A percentile compares a stretch with the other conserved stretches of the same genome.
Conservation (phyloP, 768 basidiomycete genomes). For the Boletus rubescentipes region DNA sequence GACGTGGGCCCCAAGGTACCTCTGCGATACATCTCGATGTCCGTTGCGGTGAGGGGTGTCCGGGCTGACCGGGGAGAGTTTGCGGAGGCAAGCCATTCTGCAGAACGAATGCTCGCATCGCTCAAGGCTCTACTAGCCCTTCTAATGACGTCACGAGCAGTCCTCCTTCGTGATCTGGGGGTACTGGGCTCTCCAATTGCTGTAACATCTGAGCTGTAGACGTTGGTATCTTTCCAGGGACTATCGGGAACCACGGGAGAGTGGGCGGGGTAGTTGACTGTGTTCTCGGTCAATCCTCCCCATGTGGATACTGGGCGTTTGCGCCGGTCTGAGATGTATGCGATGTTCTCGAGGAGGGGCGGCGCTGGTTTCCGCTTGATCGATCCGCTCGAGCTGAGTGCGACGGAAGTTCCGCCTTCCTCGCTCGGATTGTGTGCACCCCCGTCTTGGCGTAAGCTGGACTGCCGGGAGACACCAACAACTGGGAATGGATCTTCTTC, state of each 20-base stretch:
- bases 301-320: slow-evolving; percentile 19
- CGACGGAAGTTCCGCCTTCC: slow-evolving; percentile 5
- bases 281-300: slow-evolving; percentile 22
- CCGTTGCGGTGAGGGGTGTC: slow-evolving; percentile 15
- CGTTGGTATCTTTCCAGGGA: slow-evolving; percentile 6
- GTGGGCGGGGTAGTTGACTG: not conserved
- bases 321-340: slow-evolving; percentile 2
- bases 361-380: slow-evolving; percentile 33
- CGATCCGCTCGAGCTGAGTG: slow-evolving; percentile 20
- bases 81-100: slow-evolving; percentile 31
- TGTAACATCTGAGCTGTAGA: not conserved
- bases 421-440: slow-evolving; percentile 7
- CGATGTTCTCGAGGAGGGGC: slow-evolving; percentile 22
- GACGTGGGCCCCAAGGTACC: slow-evolving; percentile 11
- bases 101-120: slow-evolving; percentile 31
- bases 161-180: slow-evolving; percentile 13
- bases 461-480: slow-evolving; percentile 25
- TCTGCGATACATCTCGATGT: slow-evolving; percentile 29
- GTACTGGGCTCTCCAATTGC: slow-evolving; percentile 1
- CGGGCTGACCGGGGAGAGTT: slow-evolving; percentile 10
- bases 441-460: slow-evolving; percentile 16
- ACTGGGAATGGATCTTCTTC: slow-evolving; percentile 24
- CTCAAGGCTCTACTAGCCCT: slow-evolving; percentile 26
- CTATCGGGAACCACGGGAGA: slow-evolving; percentile 8
- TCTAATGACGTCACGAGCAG: slow-evolving; percentile 14